Evolutionary conservation across 2,329 filamentous ascomycete species (phyloP), one percentile per base, ranked within the genome.

Genomic region (Nemania diffusa): DNA sequence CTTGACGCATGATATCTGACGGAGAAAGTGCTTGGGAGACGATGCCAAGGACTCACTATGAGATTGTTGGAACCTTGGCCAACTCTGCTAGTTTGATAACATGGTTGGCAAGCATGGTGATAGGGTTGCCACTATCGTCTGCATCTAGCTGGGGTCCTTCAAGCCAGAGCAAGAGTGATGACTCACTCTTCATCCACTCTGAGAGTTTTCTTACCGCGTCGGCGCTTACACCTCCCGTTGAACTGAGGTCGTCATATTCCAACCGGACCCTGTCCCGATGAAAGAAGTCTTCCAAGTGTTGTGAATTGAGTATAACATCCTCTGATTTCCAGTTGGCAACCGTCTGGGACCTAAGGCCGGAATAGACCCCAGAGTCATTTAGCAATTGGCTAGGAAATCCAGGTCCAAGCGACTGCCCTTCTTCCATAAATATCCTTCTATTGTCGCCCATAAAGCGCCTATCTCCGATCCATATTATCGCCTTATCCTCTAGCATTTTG

Each of bases 241-340:
- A 64, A 27, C 57, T 57, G 3, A 46, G 4, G 17, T 29, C 51
- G 17, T 64, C 56, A 11, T 44, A 55, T 20, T 50, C 34, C 15
- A 69, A 29, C n/a, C 67, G 29, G 26, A 69, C n/a, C 26, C 67
- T 42, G 50, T 64, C 64, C 56, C 67, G 44, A 27, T 67, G 40
- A 20, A 69, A 67, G 20, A 64, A 67, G 24, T 64, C 67, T 59
- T 69, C 64, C 13, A 67, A 27, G 34, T 69, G 51, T 24, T 53
- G 55, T 15, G 60, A 67, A 20, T 55, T 65, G 3, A 64, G 22
- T 24, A 65, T n/a, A 17, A 69, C 29, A n/a, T 57, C 44, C 24
- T 64, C 64, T 9, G 57, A 64, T 27, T 57, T 52, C 64, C 64
- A 67, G 26, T 37, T 32, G 9, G 26, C 44, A 5, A 27, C 5